Conservation (phyloP, 495 filamentous ascomycete genomes). For the Viridothelium virens region DNA sequence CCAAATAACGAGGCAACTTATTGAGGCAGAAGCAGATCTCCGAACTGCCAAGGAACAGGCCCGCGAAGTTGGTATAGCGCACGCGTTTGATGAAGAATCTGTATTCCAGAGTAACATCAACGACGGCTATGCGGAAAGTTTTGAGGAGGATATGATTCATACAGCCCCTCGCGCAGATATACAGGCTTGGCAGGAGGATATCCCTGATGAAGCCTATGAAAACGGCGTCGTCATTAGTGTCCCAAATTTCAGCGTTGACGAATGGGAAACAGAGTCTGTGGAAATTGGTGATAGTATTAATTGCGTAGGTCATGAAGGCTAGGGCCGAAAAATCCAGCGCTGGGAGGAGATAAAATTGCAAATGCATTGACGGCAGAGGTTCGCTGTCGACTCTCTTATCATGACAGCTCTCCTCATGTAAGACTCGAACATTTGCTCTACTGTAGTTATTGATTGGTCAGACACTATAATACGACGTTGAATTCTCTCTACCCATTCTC, state of each 20-base stretch:
- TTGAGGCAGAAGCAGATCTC: not conserved
- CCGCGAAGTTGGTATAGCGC: not conserved
- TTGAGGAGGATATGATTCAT: not conserved
- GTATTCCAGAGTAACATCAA: not conserved
- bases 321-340: not conserved
- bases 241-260: not conserved
- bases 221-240: not conserved
- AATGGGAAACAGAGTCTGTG: not conserved
- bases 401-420: too few species aligned
- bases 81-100: not conserved
- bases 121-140: not conserved
- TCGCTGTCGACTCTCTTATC: too few species aligned
- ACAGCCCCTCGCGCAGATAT: not conserved
- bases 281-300: conserved; percentile 1
- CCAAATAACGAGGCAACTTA: not conserved
- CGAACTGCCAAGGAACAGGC: not conserved
- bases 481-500: too few species aligned
- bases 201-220: not conserved
- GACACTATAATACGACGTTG: too few species aligned
- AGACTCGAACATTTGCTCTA: too few species aligned
- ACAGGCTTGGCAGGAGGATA: not conserved
- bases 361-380: too few species aligned
- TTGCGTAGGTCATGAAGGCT: not conserved
- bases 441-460: too few species aligned
- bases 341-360: not conserved